A percentile compares a stretch with the other conserved stretches of the same genome.
phyloP scores from a whole-genome alignment of 169 alveolate species.

The Plasmodium reichenowi region DNA sequence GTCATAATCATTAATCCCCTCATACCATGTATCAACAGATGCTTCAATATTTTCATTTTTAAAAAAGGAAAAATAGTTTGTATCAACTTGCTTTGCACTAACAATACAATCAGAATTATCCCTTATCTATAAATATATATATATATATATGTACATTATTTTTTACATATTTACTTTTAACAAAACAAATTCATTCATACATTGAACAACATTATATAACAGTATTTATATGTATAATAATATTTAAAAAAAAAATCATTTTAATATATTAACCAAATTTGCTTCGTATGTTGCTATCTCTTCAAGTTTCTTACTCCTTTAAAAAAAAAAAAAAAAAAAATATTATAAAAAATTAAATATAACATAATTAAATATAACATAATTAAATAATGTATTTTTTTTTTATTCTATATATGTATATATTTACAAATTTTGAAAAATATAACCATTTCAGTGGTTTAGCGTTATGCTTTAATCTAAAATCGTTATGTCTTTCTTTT shows the following conservation, averaged over 20 bases:
- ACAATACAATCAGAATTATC: constrained; percentile 21
- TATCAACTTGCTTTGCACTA: constrained; percentile 25
- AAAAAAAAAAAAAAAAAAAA: constrained; percentile 22
- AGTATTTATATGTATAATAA: too few relatives aligned
- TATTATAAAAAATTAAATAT: constrained; percentile 5
- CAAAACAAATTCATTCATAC: too few relatives aligned
- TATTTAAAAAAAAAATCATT: not conserved
- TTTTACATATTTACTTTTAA: too few relatives aligned
- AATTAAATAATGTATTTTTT: not conserved
- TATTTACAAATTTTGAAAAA: not conserved
- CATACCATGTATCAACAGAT: constrained; percentile 73
- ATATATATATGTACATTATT: not conserved
- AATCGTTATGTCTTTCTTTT: constrained; percentile 61
- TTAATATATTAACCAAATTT: constrained; percentile 36
- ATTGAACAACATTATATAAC: too few relatives aligned
- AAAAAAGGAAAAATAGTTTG: constrained; percentile 55
- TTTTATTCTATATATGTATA: not conserved
- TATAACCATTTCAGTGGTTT: constrained; percentile 48
- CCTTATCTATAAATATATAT: constrained; percentile 26
- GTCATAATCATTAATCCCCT: constrained; percentile 68
- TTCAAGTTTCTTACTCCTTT: constrained; percentile 56
- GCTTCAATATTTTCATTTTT: constrained; percentile 19
- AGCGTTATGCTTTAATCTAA: constrained; percentile 53
- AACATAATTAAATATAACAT: not conserved
- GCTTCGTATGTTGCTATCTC: constrained; percentile 38